Evolutionary conservation across 2,329 filamentous ascomycete genomes (phyloP), one percentile per base, ranked within the genome.

Genomic region (Apiospora kogelbergensis): DNA sequence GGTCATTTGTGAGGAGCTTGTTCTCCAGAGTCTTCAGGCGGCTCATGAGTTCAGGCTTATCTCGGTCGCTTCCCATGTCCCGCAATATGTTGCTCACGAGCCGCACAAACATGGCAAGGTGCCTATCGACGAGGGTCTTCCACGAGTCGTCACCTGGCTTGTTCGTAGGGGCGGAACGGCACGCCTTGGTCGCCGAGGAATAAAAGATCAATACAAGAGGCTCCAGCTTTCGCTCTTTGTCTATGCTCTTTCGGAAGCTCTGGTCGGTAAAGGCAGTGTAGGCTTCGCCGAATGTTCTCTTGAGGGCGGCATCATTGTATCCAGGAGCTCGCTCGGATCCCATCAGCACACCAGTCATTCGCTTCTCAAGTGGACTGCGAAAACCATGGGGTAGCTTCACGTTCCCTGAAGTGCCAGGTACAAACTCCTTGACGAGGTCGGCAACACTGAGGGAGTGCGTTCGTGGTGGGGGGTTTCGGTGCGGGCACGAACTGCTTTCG

Each of bases 181-280:
- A 87, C 71, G 97, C 95, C 79, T 97, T 97, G 63, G 94, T 97
- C 7, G 96, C 95, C 72, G 93, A 92, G 1, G 95, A 97, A 81
- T 97, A 98, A 84, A 99, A 98, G 72, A 98, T 98, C 74, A 99
- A 86, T 66, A 99, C 90, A 66, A 98, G 83, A 72, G 97, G 95
- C 80, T 99, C 96, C 26, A 97, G 91, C 76, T 95, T 91, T 71
- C 95, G 89, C 80, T 98, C 95, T 81, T 97, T 97, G 77, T 98
- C 94, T 84, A 98, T 94, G 70, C 90, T 91, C 82, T 94, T 97
- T 73, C 93, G 91, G 77, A 98, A 98, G 63, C 89, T 90, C 71
- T 91, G 90, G 71, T 97, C 93, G 74, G 95, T 98, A 79, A 99
- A 93, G 68, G 94, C 92, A 70, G 95, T 98, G 78, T 98, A 91